These are phyloP conservation scores for Seiridium unicorne DNA, from an alignment of 2,329 filamentous ascomycete species.

Conservation along the genomic window DNA sequence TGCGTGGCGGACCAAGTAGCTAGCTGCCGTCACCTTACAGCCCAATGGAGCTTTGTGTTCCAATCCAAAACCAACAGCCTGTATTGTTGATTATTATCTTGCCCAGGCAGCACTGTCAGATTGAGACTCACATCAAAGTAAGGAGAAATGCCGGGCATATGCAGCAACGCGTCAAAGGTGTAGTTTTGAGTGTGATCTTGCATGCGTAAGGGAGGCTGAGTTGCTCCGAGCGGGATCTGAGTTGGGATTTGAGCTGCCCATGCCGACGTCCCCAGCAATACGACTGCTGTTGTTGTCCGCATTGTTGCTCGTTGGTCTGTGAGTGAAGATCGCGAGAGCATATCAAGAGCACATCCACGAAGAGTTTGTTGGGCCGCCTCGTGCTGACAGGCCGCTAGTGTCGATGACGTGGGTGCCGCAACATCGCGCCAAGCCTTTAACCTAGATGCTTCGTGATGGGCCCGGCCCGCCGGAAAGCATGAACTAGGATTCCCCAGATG, in stretches of 20 bases:
- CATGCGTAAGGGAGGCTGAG: not conserved
- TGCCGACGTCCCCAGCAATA: not conserved
- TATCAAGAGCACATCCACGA: not conserved
- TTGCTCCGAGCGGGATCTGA: not conserved
- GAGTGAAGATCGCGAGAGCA: not conserved
- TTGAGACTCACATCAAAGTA: not conserved
- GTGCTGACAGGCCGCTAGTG: not conserved
- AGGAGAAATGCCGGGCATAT: not conserved
- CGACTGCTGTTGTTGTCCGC: not conserved
- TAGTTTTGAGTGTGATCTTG: not conserved
- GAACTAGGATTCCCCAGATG: too few species aligned
- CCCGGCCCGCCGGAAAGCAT: too few species aligned
- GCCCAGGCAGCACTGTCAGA: not conserved
- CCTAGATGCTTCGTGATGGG: too few species aligned
- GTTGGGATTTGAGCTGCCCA: not conserved
- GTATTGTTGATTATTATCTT: not conserved
- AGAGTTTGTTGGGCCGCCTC: not conserved
- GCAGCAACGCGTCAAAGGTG: not conserved
- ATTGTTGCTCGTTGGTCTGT: not conserved
- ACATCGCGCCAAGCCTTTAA: not conserved
- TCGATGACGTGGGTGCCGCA: not conserved
- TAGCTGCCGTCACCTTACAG: constrained; percentile 48
- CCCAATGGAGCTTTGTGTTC: constrained; percentile 38
- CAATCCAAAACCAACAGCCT: constrained; percentile 14
- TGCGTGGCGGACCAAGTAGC: constrained; percentile 56